phyloP scores from a whole-genome alignment of 768 basidiomycete genomes.

The Psilocybe cubensis region DNA sequence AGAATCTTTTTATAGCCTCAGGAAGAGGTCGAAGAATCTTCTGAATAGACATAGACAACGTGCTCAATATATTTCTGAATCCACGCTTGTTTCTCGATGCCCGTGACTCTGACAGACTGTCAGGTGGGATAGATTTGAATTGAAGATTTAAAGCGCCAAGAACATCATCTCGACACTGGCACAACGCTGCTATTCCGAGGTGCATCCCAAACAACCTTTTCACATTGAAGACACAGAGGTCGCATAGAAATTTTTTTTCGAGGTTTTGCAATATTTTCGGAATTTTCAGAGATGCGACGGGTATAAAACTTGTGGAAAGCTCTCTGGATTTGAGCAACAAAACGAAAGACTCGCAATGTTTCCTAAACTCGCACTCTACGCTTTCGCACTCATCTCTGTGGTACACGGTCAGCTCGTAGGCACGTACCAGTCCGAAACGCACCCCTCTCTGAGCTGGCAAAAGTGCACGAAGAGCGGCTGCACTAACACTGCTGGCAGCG shows the following conservation, averaged over 20 bases:
- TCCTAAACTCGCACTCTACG: conserved; percentile 34
- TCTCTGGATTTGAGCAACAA: not conserved
- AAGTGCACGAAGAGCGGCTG: conserved; percentile 48
- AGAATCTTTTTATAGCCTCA: too few species aligned
- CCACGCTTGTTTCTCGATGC: not conserved
- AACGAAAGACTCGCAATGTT: conserved; percentile 31
- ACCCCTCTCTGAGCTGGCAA: conserved; percentile 49
- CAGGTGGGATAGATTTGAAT: not conserved
- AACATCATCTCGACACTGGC: not conserved
- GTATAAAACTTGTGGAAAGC: not conserved
- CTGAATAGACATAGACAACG: not conserved
- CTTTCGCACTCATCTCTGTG: conserved; percentile 36
- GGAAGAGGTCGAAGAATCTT: not conserved
- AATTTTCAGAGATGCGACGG: not conserved
- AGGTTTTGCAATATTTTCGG: not conserved
- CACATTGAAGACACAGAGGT: not conserved
- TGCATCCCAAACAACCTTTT: not conserved
- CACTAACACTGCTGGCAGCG: conserved; percentile 29
- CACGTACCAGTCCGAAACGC: conserved; percentile 48
- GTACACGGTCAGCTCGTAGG: conserved; percentile 54
- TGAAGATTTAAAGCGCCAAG: not conserved
- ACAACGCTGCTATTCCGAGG: not conserved
- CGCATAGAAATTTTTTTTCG: not conserved
- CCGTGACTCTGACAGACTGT: not conserved
- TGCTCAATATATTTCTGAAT: not conserved